These are phyloP conservation scores for Chernovozyma aurita DNA, from an alignment of 1,139 yeast species.

Conservation along the genomic window DNA sequence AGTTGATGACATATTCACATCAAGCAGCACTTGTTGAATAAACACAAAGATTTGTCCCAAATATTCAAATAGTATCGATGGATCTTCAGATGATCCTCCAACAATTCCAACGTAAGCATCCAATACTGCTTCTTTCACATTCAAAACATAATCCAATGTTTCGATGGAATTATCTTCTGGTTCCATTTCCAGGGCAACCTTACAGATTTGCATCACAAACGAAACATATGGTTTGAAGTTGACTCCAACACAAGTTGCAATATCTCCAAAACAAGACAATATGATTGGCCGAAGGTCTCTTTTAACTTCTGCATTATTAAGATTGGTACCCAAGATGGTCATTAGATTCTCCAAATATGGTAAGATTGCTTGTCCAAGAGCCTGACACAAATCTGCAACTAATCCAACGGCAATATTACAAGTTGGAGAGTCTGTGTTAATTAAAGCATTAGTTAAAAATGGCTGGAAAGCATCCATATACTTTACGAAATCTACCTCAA, in stretches of 20 bases:
- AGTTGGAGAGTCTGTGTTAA: slow-evolving; percentile 77
- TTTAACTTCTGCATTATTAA: slow-evolving; percentile 63
- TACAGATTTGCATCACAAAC: slow-evolving; percentile 71
- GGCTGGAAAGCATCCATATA: slow-evolving; percentile 85
- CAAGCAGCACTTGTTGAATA: slow-evolving; percentile 55
- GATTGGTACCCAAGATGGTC: slow-evolving; percentile 71
- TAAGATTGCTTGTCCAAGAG: slow-evolving; percentile 68
- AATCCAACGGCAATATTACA: slow-evolving; percentile 90
- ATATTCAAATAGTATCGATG: slow-evolving; percentile 63
- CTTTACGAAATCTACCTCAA: slow-evolving; percentile 63
- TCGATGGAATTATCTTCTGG: slow-evolving; percentile 64
- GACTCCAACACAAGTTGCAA: slow-evolving; percentile 82
- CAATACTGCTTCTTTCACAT: slow-evolving; percentile 77
- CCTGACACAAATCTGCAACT: slow-evolving; percentile 95
- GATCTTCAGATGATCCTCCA: slow-evolving; percentile 71
- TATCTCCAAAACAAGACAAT: slow-evolving; percentile 93
- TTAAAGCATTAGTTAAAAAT: slow-evolving; percentile 69
- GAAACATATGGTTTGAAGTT: slow-evolving; percentile 71
- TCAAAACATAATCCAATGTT: slow-evolving; percentile 68
- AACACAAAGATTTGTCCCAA: slow-evolving; percentile 69
- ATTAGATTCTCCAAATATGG: slow-evolving; percentile 79
- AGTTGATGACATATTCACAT: slow-evolving; percentile 52
- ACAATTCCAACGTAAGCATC: slow-evolving; percentile 96
- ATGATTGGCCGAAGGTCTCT: slow-evolving; percentile 84
- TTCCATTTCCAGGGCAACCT: slow-evolving; percentile 49